Evolutionary conservation across 2,329 filamentous ascomycete species (phyloP).

Genomic region (Sporothrix euskadiensis): DNA sequence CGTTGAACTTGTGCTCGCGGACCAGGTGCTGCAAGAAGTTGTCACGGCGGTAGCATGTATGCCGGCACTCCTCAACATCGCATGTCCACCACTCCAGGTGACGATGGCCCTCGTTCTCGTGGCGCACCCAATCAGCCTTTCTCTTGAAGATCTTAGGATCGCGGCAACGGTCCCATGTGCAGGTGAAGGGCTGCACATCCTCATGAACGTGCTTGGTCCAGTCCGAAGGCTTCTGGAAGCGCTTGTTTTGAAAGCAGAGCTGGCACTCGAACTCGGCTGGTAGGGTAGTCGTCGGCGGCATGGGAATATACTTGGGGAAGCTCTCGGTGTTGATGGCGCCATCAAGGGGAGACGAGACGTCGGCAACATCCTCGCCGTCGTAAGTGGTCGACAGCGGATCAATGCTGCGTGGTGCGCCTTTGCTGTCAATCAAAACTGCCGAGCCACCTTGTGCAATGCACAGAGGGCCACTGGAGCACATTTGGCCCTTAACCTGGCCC

Average conservation of each 20-base stretch:
- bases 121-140: constrained; percentile 93
- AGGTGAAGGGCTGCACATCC: constrained; percentile 90
- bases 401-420: constrained; percentile 58
- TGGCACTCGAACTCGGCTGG: constrained; percentile 90
- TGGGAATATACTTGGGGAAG: constrained; percentile 78
- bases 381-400: constrained; percentile 57
- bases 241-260: constrained; percentile 81
- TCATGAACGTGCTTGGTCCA: constrained; percentile 98
- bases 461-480: constrained; percentile 61
- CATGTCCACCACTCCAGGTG: constrained; percentile 92
- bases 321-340: constrained; percentile 68
- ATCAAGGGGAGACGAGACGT: constrained; percentile 59
- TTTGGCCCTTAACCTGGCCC: constrained; percentile 53
- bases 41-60: constrained; percentile 82
- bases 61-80: constrained; percentile 74
- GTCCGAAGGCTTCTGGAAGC: constrained; percentile 86
- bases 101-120: constrained; percentile 88
- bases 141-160: constrained; percentile 92
- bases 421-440: constrained; percentile 61
- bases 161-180: constrained; percentile 79
- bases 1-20: constrained; percentile 81
- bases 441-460: constrained; percentile 70
- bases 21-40: constrained; percentile 93
- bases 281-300: constrained; percentile 73
- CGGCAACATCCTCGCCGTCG: constrained; percentile 64